These are phyloP conservation scores for Saccharomycopsis malanga DNA, from an alignment of 805 yeast species.

Conservation along the genomic window DNA sequence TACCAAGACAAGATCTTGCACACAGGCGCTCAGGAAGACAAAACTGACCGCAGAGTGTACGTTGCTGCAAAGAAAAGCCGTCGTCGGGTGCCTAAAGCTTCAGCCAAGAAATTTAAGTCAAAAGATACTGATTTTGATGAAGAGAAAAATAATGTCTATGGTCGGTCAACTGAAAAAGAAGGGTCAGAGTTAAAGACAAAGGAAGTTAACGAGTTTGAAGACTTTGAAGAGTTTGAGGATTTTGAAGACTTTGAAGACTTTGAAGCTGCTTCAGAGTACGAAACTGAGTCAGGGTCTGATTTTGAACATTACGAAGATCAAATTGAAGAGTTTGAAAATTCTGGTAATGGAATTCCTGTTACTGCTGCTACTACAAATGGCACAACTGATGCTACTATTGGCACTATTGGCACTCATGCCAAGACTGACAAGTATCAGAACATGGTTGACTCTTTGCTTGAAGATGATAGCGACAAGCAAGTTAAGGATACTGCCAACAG, in stretches of 20 bases:
- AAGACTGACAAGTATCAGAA: too few relatives aligned
- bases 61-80: too few relatives aligned
- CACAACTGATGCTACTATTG: too few relatives aligned
- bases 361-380: too few relatives aligned
- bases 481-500: too few relatives aligned
- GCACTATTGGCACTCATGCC: too few relatives aligned
- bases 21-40: neutral
- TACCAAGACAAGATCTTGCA: conserved; percentile 8
- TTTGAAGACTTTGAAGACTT: conserved; percentile 1
- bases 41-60: too few relatives aligned
- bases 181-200: neutral
- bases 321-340: neutral
- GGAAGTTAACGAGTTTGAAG: neutral
- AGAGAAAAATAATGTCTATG: neutral
- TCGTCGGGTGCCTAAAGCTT: too few relatives aligned
- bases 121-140: conserved; percentile 9
- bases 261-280: neutral
- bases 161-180: neutral
- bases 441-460: conserved; percentile 30
- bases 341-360: too few relatives aligned
- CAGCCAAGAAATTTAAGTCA: neutral
- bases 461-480: too few relatives aligned
- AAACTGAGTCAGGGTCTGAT: neutral
- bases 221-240: neutral
- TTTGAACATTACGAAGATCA: neutral